Evolutionary conservation across 2,329 filamentous ascomycete species (phyloP), one percentile per base, ranked within the genome.

Genomic region (Xylaria multiplex): DNA sequence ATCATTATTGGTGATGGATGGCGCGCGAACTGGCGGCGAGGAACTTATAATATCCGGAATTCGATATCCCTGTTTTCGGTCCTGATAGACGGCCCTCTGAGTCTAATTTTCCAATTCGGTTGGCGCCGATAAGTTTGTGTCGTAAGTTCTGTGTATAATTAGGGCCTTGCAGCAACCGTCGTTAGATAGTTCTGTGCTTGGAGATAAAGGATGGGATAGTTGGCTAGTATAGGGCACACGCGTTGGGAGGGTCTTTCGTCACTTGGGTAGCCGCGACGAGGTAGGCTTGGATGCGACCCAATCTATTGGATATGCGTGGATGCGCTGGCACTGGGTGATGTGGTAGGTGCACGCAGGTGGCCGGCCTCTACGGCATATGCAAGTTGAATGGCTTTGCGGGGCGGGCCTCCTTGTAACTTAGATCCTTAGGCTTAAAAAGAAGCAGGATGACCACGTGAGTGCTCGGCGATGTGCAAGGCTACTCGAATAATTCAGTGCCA

Each of bases 261-360:
- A 79, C 79, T 80, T 76, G 78, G 79, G 77, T 80, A 80, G 77
- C 79, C 77, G 79, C 75, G 78, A 77, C 77, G 77, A 80, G 79
- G 79, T 77, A 81, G 79, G 79, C 78, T 64, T 79, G 78, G 79
- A 79, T 81, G 80, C 78, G 77, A 82, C 79, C 80, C 81, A 84
- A 84, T 84, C 81, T 83, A 85, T 84, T 85, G 81, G 83, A 81
- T 82, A 84, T 85, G 84, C 80, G 85, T 81, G 79, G 81, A 85
- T 88, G 86, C 83, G 86, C 83, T 88, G 86, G 86, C 86, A 88
- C 74, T 79, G 75, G 76, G 78, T 77, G 79, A 81, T 80, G 79
- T 84, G 79, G 79, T 81, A 81, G 79, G 80, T 82, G 80, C 80
- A 81, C 81, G 82, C 80, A 82, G 81, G 82, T 81, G 81, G 81